A percentile compares a stretch with the other conserved stretches of the same genome.
Conservation (phyloP, 306 rosid species). For the Fragaria vesca region DNA sequence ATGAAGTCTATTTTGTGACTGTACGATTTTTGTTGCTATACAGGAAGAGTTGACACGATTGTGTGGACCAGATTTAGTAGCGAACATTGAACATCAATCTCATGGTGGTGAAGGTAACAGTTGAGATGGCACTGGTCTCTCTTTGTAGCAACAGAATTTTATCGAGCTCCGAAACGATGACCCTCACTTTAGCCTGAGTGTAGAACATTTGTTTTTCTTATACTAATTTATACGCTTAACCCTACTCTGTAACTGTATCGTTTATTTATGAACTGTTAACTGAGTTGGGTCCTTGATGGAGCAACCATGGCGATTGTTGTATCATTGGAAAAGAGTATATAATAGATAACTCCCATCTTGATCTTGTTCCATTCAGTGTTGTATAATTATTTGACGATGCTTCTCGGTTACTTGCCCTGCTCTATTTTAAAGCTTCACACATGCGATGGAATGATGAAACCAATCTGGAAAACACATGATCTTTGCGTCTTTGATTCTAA, state of each 20-base stretch:
- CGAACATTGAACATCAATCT: constrained; percentile 50
- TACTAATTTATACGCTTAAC: constrained; percentile 56
- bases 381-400: too few relatives aligned
- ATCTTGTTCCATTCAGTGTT: too few relatives aligned
- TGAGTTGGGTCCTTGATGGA: constrained; percentile 17
- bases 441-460: neutral
- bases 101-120: constrained; percentile 34
- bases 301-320: constrained; percentile 18
- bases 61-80: constrained; percentile 77
- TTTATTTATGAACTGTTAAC: constrained; percentile 14
- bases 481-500: too few relatives aligned
- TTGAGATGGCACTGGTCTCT: constrained; percentile 12
- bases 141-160: constrained; percentile 36
- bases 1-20: neutral
- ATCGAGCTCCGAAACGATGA: constrained; percentile 34
- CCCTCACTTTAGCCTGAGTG: constrained; percentile 30
- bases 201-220: constrained; percentile 39
- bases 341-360: constrained; percentile 9
- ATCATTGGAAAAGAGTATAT: constrained; percentile 20
- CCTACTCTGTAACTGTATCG: constrained; percentile 27
- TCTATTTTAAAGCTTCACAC: neutral
- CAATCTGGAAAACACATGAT: too few relatives aligned
- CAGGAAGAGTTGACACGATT: constrained; percentile 89
- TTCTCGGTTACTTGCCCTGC: neutral
- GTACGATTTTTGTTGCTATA: constrained; percentile 5